These are phyloP conservation scores for Magnaporthiopsis poae DNA, from an alignment of 2,329 filamentous ascomycete genomes.

Conservation along the genomic window DNA sequence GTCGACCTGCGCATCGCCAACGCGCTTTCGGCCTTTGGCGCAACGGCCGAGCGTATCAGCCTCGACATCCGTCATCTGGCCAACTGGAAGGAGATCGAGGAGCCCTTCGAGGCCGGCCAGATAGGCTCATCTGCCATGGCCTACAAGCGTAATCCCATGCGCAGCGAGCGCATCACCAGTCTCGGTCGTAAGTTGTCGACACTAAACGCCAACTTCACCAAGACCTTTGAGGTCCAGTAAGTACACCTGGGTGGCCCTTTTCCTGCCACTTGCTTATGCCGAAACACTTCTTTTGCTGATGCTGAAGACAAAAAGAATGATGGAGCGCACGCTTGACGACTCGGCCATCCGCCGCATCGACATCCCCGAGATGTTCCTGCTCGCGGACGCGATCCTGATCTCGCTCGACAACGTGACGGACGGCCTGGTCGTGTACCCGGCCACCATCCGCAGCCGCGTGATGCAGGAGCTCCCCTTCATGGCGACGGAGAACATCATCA, in stretches of 20 bases:
- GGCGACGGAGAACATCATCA: slow-evolving; percentile 53
- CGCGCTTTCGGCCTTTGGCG: slow-evolving; percentile 66
- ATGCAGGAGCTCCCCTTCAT: slow-evolving; percentile 79
- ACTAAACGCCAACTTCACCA: slow-evolving; percentile 37
- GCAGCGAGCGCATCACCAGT: slow-evolving; percentile 35
- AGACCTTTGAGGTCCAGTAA: slow-evolving; percentile 57
- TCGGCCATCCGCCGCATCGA: slow-evolving; percentile 57
- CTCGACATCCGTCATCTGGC: slow-evolving; percentile 58
- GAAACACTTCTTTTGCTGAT: background rate
- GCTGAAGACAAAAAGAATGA: slow-evolving; percentile 29
- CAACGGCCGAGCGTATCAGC: slow-evolving; percentile 65
- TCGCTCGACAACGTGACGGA: slow-evolving; percentile 54
- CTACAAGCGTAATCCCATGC: slow-evolving; percentile 35
- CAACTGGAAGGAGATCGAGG: slow-evolving; percentile 72
- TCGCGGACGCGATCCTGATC: slow-evolving; percentile 59
- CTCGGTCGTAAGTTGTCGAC: slow-evolving; percentile 29
- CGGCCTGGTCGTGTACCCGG: slow-evolving; percentile 67
- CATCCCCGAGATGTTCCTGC: slow-evolving; percentile 57
- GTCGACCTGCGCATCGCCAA: slow-evolving; percentile 74
- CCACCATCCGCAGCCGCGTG: slow-evolving; percentile 57
- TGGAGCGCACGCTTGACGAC: slow-evolving; percentile 72
- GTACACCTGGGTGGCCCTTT: slow-evolving; percentile 13
- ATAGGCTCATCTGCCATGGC: slow-evolving; percentile 56
- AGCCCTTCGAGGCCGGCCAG: slow-evolving; percentile 72
- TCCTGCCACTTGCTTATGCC: too few species aligned